Evolutionary conservation across 2,329 filamentous ascomycete species (phyloP), one percentile per base, ranked within the genome.

Genomic region (Beauveria varroae): DNA sequence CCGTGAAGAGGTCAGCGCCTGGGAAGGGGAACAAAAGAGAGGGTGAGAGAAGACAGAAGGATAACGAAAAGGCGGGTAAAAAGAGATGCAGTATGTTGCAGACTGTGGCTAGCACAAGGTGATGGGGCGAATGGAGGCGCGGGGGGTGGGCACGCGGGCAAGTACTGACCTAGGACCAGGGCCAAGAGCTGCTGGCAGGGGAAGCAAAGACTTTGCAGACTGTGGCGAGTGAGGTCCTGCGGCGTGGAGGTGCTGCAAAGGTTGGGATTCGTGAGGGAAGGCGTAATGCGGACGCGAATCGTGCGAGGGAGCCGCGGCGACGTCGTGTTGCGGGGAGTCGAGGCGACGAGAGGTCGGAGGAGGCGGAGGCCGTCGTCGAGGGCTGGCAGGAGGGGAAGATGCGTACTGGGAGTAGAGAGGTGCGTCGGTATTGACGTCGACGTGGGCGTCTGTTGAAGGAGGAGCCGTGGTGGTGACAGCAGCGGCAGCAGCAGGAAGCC

Each of bases 1-100:
- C 65, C 57, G 64, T 66, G 50, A 57, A 51, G 60, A 66, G 65
- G 53, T 58, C 51, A 59, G 61, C 26, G 20, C 40, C 3, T 30
- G 24, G 37, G 1, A 43, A 22, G 18, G 18, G 5, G 47, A 3
- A 8, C 40, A 56, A 40, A 24, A 49, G 28, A 57, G 43, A 5
- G 18, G 8, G 9, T n/a, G n/a, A 16, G 10, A 41, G 14, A 43
- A 51, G 34, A 20, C 20, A 12, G 20, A 24, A 55, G 28, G 22
- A 44, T 20, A 52, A 28, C 28, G 22, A 24, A 18, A 53, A 34
- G 14, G 12, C 8, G 20, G 34, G n/a, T 26, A 53, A 24, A 14
- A 53, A 53, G 51, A 40, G n/a, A 22, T 40, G 20, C 16, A 30
- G 34, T n/a, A 10, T 30, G 12, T 14, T 57, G 30, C 44, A 14